These are phyloP conservation scores for Hansenula sp. DNA, from an alignment of 1,139 yeast species.

Conservation along the genomic window DNA sequence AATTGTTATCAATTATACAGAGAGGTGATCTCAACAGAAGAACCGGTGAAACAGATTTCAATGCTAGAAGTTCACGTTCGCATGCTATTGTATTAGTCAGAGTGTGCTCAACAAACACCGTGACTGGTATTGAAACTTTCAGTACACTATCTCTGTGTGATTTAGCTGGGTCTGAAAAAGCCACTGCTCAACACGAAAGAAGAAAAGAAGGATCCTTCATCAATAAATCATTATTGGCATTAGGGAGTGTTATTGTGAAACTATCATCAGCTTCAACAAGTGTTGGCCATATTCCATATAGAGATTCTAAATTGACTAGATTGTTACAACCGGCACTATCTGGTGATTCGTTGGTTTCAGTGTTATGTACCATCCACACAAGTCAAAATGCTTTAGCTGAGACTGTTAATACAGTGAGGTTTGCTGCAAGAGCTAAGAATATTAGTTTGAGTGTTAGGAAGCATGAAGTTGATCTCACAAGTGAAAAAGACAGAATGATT, in stretches of 20 bases:
- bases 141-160: slow-evolving; percentile 86
- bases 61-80: slow-evolving; percentile 78
- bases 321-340: slow-evolving; percentile 87
- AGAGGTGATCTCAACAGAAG: slow-evolving; percentile 72
- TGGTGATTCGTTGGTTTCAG: slow-evolving; percentile 81
- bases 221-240: slow-evolving; percentile 82
- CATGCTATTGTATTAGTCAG: slow-evolving; percentile 85
- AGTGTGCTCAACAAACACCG: slow-evolving; percentile 40
- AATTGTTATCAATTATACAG: slow-evolving; percentile 55
- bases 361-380: slow-evolving; percentile 77
- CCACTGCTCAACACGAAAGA: slow-evolving; percentile 72
- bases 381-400: slow-evolving; percentile 61
- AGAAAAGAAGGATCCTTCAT: slow-evolving; percentile 91
- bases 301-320: slow-evolving; percentile 89
- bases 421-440: slow-evolving; percentile 92
- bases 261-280: slow-evolving; percentile 41
- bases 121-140: slow-evolving; percentile 38
- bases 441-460: slow-evolving; percentile 65
- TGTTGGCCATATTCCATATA: slow-evolving; percentile 69
- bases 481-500: slow-evolving; percentile 41
- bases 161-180: slow-evolving; percentile 93
- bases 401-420: slow-evolving; percentile 80
- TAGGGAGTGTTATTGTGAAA: slow-evolving; percentile 85
- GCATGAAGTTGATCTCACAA: slow-evolving; percentile 34
- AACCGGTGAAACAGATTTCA: slow-evolving; percentile 87